phyloP scores from a whole-genome alignment of 805 yeast genomes.

The Wickerhamomyces subpelliculosus region DNA sequence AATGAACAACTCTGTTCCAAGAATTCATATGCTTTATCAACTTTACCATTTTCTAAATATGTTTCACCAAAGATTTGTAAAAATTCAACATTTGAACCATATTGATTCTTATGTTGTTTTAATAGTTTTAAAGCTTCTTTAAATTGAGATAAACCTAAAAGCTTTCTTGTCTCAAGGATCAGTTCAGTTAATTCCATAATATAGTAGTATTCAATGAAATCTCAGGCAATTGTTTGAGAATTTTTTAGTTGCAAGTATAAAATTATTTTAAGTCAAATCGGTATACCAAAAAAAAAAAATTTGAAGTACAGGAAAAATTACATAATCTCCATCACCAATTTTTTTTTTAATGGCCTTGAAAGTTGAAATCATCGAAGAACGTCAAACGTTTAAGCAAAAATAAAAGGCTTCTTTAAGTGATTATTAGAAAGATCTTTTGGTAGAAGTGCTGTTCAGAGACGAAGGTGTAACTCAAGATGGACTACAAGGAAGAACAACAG shows the following conservation, averaged over 20 bases:
- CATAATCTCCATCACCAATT: no score
- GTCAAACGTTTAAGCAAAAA: no score
- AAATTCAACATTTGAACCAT: slow-evolving; percentile 34
- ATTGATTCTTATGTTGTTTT: slow-evolving; percentile 25
- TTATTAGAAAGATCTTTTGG: neutral
- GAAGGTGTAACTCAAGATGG: slow-evolving; percentile 51
- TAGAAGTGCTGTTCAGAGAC: no score
- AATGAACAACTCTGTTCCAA: slow-evolving; percentile 54
- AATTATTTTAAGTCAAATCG: no score
- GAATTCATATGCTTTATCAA: slow-evolving; percentile 68
- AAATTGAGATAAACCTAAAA: slow-evolving; percentile 1
- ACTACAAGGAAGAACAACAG: slow-evolving; percentile 70
- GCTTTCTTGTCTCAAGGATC: neutral
- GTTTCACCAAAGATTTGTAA: slow-evolving; percentile 67
- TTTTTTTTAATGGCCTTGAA: no score
- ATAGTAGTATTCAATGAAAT: no score
- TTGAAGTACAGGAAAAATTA: no score
- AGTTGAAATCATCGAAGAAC: no score
- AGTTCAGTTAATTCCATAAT: neutral
- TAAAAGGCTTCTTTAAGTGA: no score
- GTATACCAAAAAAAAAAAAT: no score
- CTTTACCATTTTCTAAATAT: slow-evolving; percentile 69
- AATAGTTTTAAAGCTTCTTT: slow-evolving; percentile 29
- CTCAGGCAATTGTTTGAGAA: no score
- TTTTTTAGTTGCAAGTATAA: no score